phyloP scores from a whole-genome alignment of 129 eudicot species.

The Mikania micrantha region DNA sequence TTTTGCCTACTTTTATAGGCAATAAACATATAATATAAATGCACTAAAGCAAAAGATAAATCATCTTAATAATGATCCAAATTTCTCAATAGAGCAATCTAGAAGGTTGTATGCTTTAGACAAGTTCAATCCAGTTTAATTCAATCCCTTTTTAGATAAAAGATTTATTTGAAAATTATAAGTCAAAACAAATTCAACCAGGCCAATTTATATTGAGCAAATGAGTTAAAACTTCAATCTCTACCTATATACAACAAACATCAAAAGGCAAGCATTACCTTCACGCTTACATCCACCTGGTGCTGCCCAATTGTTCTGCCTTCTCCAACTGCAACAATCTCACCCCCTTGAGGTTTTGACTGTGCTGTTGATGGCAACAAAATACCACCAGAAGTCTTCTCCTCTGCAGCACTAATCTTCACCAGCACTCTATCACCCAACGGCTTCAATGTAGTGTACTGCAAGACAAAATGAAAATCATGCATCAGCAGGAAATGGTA shows the following conservation, averaged over 20 bases:
- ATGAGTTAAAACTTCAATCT: not conserved
- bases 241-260: not conserved
- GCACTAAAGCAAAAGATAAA: not conserved
- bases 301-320: constrained; percentile 61
- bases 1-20: not conserved
- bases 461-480: not conserved
- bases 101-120: not conserved
- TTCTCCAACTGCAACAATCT: constrained; percentile 84
- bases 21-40: not conserved
- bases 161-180: not conserved
- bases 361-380: constrained; percentile 63
- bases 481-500: not conserved
- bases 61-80: not conserved
- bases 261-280: constrained; percentile 37
- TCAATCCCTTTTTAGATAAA: not conserved
- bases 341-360: constrained; percentile 72
- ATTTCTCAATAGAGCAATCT: not conserved
- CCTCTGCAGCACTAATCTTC: constrained; percentile 62
- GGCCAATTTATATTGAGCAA: not conserved
- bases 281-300: constrained; percentile 43
- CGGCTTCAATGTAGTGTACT: constrained; percentile 80
- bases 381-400: constrained; percentile 70
- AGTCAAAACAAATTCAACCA: not conserved
- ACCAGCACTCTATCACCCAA: constrained; percentile 75
- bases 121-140: not conserved